Base-by-base conservation (phyloP, 2,329 filamentous ascomycete genomes). In the Cytospora mali region DNA sequence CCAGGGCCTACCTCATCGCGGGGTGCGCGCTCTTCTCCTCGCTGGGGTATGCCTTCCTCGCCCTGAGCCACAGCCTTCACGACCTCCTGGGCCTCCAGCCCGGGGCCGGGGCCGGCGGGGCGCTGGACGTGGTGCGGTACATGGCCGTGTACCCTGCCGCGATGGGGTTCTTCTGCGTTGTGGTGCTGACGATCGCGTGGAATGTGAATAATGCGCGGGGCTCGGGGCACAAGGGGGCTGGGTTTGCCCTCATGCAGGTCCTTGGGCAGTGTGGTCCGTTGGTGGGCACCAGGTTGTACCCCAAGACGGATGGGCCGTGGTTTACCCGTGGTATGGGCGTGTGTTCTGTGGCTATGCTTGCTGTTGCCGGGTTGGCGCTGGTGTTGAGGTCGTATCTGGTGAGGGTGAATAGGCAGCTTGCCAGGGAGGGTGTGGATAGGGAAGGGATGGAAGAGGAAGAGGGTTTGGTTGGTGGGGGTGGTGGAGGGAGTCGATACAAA, bases 131-230 rank as follows among this genome's bases (percentile, higher is more conserved):
- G 51, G 66, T 84, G 42, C 83, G 92, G 21, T 97, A 97, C 71
- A 69, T 88, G 6, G 90, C 88, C 61, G 82, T 96, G 9, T 96
- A 89, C 72, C 92, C 91, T 0, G 92, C 93, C 2, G 84, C 88
- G 2, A 79, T 87, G 0, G 93, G 93, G 4, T 95, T 96, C 76
- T 94, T 96, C 79, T 88, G 85, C 64, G 89, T 92, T 23, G 90
- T 96, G 62, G 92, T 92, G 0, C 82, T 96, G 33, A 89, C 93
- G 68, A 90, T 97, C 62, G 89, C 91, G 1, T 97, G 93, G 93
- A 91, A 85, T 39, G 85, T 97, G 71, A 96, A 96, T 72, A 97
- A 96, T 74, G 54, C 58, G 72, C 77, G 83, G 58, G 86, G 81
- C 14, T 85, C 88, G 65, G 85, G 84, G 57, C 84, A 86, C 7